These are phyloP conservation scores for Aspergillus versicolor DNA, from an alignment of 2,329 filamentous ascomycete genomes.

Conservation along the genomic window DNA sequence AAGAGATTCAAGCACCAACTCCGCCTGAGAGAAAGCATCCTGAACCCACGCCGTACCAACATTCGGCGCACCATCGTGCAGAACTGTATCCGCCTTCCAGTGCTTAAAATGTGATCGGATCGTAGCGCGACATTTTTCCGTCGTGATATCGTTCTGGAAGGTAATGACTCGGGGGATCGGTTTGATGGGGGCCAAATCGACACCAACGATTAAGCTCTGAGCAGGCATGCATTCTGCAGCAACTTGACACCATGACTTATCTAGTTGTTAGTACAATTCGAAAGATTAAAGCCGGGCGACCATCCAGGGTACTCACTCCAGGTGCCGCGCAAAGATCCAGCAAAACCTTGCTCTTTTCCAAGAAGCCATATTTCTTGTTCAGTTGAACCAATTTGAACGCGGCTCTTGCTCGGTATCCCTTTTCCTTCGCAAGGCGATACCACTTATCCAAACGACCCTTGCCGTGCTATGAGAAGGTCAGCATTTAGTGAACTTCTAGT, in stretches of 20 bases:
- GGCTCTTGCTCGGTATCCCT: slow-evolving; percentile 91
- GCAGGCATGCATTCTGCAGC: slow-evolving; percentile 92
- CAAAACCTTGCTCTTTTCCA: slow-evolving; percentile 93
- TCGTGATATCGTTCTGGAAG: slow-evolving; percentile 97
- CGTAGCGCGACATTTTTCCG: slow-evolving; percentile 89
- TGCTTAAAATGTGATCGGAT: slow-evolving; percentile 88
- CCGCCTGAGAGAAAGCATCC: slow-evolving; percentile 96
- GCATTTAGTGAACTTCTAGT: slow-evolving; percentile 17
- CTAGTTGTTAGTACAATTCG: slow-evolving; percentile 20
- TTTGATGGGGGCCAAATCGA: slow-evolving; percentile 94
- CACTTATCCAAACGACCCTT: slow-evolving; percentile 98
- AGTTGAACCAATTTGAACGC: slow-evolving; percentile 98
- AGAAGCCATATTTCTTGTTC: slow-evolving; percentile 98
- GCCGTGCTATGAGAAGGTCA: slow-evolving; percentile 62
- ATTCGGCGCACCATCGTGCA: slow-evolving; percentile 96
- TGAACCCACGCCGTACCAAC: slow-evolving; percentile 98
- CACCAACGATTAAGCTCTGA: slow-evolving; percentile 86
- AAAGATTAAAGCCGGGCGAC: neutral
- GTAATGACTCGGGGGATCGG: slow-evolving; percentile 90
- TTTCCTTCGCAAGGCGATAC: slow-evolving; percentile 98
- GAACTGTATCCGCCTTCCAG: slow-evolving; percentile 91
- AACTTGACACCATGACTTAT: slow-evolving; percentile 89
- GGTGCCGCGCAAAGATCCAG: slow-evolving; percentile 97
- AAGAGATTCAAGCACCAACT: slow-evolving; percentile 84
- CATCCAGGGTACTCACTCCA: slow-evolving; percentile 60